phyloP scores from a whole-genome alignment of 441 rosid genomes.

The Adansonia gregorii region DNA sequence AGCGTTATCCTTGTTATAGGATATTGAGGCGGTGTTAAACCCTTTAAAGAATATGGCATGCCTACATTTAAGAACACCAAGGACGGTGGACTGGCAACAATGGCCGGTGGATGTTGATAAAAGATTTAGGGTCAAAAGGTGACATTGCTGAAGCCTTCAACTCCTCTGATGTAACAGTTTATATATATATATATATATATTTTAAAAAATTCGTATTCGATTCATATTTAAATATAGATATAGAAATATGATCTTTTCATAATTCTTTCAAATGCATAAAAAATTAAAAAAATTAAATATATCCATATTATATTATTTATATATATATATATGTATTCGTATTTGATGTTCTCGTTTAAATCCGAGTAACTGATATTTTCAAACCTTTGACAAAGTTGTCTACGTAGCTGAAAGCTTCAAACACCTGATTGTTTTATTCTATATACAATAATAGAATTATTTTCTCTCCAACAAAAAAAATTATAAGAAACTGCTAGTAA shows the following conservation, averaged over 20 bases:
- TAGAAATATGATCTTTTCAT: neutral
- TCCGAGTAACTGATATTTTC: no score
- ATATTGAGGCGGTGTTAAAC: neutral
- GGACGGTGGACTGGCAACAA: constrained; percentile 17
- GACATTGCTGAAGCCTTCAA: neutral
- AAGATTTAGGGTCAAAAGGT: neutral
- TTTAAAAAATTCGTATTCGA: no score
- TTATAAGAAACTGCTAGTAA: no score
- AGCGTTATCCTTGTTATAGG: neutral
- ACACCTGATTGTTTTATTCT: neutral
- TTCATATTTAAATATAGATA: neutral
- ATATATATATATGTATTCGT: no score
- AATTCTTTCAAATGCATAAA: no score
- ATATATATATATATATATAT: no score
- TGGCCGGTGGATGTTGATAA: constrained; percentile 10
- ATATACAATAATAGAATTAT: neutral
- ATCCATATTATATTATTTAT: no score
- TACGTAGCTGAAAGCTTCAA: no score
- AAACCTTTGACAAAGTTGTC: no score
- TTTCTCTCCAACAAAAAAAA: no score
- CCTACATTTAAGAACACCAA: neutral
- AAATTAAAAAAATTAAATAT: no score
- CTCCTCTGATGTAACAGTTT: constrained; percentile 8
- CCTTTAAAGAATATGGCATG: neutral
- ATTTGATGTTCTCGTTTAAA: no score